Evolutionary conservation across 2,329 filamentous ascomycete species (phyloP).

Genomic region (Chrysoporthe deuterocubensis): DNA sequence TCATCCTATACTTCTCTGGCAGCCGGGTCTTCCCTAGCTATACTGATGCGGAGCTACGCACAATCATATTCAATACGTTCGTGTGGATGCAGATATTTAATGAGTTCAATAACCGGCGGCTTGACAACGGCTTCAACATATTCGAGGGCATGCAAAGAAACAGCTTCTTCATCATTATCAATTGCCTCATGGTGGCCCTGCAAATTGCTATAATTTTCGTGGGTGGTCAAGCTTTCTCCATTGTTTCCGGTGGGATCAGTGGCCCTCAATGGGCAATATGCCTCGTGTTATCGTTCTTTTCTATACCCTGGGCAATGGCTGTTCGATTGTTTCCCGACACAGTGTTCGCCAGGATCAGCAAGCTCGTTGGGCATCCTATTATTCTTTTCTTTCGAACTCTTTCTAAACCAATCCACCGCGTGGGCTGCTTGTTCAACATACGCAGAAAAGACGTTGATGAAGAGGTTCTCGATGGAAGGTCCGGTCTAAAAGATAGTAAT

Average conservation of each 20-base stretch:
- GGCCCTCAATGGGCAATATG: conserved; percentile 28
- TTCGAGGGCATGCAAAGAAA: conserved; percentile 62
- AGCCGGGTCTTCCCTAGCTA: conserved; percentile 57
- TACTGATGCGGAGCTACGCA: conserved; percentile 46
- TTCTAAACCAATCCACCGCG: conserved; percentile 29
- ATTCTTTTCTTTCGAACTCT: conserved; percentile 35
- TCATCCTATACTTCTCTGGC: conserved; percentile 65
- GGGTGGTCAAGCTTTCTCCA: conserved; percentile 50
- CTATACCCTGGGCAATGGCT: conserved; percentile 53
- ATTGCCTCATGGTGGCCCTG: conserved; percentile 58
- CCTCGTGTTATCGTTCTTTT: conserved; percentile 39
- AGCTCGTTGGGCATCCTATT: conserved; percentile 38
- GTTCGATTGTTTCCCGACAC: conserved; percentile 56
- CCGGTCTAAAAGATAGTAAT: neutral
- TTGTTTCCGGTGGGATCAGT: conserved; percentile 16
- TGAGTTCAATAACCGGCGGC: conserved; percentile 66
- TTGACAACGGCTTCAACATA: conserved; percentile 66
- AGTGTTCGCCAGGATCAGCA: conserved; percentile 40
- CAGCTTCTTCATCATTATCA: conserved; percentile 61
- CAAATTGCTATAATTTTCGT: conserved; percentile 63
- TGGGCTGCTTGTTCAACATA: conserved; percentile 25
- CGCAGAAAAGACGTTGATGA: conserved; percentile 21
- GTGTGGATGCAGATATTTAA: conserved; percentile 78
- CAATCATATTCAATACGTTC: conserved; percentile 71
- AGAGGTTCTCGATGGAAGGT: conserved; percentile 5